Evolutionary conservation across 164 flowering plant species (phyloP), one percentile per base, ranked within the genome.

Genomic region (Buxus sempervirens): DNA sequence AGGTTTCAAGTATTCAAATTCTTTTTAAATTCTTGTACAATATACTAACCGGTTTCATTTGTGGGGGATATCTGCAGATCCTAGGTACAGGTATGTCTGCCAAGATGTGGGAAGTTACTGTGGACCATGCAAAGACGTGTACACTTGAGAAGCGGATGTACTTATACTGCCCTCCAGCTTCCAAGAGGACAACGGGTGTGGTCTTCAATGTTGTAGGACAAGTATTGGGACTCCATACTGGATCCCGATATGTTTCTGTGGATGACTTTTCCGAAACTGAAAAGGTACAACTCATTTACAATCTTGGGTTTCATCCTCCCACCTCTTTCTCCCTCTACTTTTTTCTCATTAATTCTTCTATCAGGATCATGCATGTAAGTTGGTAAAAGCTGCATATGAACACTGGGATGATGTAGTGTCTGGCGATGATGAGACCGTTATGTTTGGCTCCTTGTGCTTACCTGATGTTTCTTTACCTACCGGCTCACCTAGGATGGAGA

Each of bases 61-160:
- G 4, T 28, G 60, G 19, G n/a, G 41, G 38, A 42, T 32, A 13
- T 55, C 15, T 70, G 64, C 86, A 89, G 96, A 83, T 86, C 41
- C 87, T 89, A 51, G 92, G 91, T 51, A 66, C 83, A n/a, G 91
- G 92, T 25, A 85, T 87, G 89, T 85, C 91, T 63, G 74, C 83
- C 22, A 87, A 84, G 75, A 88, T 84, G 88, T 90, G 93, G 93
- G 90, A 86, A 70, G 80, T 78, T 28, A 84, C 86, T 0, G 76
- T 82, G 26, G 85, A 88, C 8, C 92, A 90, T 72, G 90, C 92
- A 36, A 78, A 74, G 64, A 82, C 84, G 45, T 88, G 93, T 70
- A 65, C 56, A 57, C 71, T 84, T 38, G 89, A 81, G 72, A 75
- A 78, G 62, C 84, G 73, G 64, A 28, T 77, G 38, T 86, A 69